phyloP scores from a whole-genome alignment of 2,329 filamentous ascomycete genomes.

The Drechslerella dactyloides region DNA sequence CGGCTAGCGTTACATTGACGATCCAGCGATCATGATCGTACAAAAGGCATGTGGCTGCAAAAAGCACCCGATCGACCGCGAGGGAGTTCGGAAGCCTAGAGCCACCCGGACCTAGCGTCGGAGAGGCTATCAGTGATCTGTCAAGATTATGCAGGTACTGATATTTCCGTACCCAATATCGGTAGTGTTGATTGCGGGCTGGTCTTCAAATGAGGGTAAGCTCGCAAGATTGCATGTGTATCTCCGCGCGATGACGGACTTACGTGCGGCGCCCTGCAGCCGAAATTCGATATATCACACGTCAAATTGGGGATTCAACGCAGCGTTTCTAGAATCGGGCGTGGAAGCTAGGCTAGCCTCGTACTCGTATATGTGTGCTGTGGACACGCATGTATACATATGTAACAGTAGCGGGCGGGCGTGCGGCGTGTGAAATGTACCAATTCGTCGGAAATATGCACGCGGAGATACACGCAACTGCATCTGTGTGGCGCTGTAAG shows the following conservation, averaged over 20 bases:
- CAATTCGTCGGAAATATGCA: no score
- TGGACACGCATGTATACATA: background rate
- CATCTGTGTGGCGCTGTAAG: background rate
- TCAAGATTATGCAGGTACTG: slow-evolving; percentile 8
- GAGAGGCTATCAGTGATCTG: background rate
- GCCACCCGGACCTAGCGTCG: background rate
- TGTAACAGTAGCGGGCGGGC: no score
- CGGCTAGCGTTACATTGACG: slow-evolving; percentile 4
- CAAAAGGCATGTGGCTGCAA: background rate
- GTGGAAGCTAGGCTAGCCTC: background rate
- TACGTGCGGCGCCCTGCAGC: background rate
- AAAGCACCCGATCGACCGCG: background rate
- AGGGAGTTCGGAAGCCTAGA: slow-evolving; percentile 2
- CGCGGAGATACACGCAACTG: no score
- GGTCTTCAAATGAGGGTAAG: background rate
- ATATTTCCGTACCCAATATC: background rate
- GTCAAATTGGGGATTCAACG: background rate
- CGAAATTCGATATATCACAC: background rate
- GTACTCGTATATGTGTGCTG: background rate
- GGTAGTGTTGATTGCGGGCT: background rate
- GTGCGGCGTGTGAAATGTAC: no score
- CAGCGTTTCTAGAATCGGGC: background rate
- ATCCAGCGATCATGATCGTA: background rate
- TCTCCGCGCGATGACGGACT: slow-evolving; percentile 3
- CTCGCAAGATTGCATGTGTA: background rate